Evolutionary conservation across 805 yeast species (phyloP).

Genomic region (Sugiyamaella marilandica): DNA sequence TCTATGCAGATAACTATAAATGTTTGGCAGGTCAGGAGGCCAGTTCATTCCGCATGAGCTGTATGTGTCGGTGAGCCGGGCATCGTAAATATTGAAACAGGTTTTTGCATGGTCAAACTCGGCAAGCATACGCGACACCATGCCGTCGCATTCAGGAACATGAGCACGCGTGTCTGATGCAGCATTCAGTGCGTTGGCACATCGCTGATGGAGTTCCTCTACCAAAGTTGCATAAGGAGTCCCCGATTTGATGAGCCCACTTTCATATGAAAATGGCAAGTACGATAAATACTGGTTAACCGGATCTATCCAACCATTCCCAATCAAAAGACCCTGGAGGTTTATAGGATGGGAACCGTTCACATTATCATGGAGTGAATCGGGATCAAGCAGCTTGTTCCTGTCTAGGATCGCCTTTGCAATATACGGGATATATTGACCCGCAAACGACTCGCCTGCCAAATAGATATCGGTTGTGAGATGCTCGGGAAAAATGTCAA

Average conservation of each 20-base stretch:
- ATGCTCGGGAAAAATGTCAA: slow-evolving; percentile 69
- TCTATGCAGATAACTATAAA: slow-evolving; percentile 47
- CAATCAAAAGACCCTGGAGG: slow-evolving; percentile 67
- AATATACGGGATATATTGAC: slow-evolving; percentile 90
- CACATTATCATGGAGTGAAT: not conserved
- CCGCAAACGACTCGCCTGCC: slow-evolving; percentile 97
- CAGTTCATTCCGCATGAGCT: slow-evolving; percentile 92
- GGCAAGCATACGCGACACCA: slow-evolving; percentile 37
- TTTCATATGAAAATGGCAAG: slow-evolving; percentile 61
- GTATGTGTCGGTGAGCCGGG: slow-evolving; percentile 59
- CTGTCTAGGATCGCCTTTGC: slow-evolving; percentile 56
- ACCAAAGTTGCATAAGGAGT: slow-evolving; percentile 17
- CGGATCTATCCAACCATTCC: slow-evolving; percentile 95
- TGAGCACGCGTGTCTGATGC: slow-evolving; percentile 13
- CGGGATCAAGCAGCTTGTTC: slow-evolving; percentile 33
- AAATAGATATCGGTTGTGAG: slow-evolving; percentile 57
- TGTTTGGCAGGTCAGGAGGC: slow-evolving; percentile 61
- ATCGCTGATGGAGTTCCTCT: slow-evolving; percentile 25
- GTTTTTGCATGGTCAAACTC: slow-evolving; percentile 30
- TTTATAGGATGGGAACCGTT: slow-evolving; percentile 30
- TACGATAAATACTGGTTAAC: slow-evolving; percentile 76
- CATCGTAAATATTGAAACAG: slow-evolving; percentile 84
- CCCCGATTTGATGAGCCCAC: slow-evolving; percentile 46
- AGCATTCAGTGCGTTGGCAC: slow-evolving; percentile 26
- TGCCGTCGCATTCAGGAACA: slow-evolving; percentile 34